Evolutionary conservation across 2,329 filamentous ascomycete species (phyloP), one percentile per base, ranked within the genome.

Genomic region (Claviceps sorghi): DNA sequence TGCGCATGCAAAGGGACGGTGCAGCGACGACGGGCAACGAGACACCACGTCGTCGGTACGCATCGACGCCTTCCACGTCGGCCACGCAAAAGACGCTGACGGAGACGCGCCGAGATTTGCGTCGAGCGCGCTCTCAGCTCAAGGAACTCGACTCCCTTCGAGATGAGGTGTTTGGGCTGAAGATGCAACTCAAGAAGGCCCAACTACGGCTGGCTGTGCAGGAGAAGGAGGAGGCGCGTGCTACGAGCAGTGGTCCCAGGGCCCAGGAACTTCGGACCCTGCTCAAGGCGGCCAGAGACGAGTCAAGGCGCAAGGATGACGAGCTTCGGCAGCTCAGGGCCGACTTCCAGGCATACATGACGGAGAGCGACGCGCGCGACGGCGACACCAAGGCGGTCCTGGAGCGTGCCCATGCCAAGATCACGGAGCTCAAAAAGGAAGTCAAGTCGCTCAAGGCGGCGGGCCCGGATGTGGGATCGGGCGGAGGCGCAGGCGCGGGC

Each of bases 321-420:
- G 71, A 76, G 47, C 55, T 79, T n/a, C 65, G 66, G n/a, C 65
- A 65, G 48, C 64, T 80, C 8, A 73, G 71, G 59, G 66, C 65
- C 45, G 76, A 79, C 17, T 79, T 79, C 54, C 75, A 80, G 42
- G 61, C 68, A 9, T 71, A 80, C 38, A 76, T 77, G 55, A 70
- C 73, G 34, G 71, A 78, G 46, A 73, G 75, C 19, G 76, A 80
- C 55, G 63, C 69, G 6, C 73, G 73, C 40, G 74, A 78, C n/a
- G 65, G 69, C 9, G 78, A 83, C 54, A 76, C 76, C 4, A 72
- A 75, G 58, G 70, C 73, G 17, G 75, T 81, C 2, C 58, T 82
- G 45, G 71, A 76, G 51, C 74, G 73, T 56, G 78, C 79, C 52
- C 77, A 81, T 54, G 68, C 71, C 41, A 78, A 78, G 62, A 79